Base-by-base conservation (phyloP, 1,139 yeast genomes). In the Protomyces pachydermus region DNA sequence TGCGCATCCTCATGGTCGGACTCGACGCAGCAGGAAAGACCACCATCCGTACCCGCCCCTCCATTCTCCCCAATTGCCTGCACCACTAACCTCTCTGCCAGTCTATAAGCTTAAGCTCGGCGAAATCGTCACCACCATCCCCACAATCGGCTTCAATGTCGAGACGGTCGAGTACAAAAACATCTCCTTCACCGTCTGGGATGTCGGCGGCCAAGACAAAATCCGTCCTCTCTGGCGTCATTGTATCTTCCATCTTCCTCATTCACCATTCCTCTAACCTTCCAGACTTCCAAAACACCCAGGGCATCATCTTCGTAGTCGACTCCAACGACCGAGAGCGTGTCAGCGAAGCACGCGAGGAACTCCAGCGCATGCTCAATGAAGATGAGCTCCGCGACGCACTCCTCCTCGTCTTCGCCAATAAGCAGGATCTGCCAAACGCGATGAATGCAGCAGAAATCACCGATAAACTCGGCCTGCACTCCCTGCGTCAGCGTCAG, bases 201-300 rank as follows among this genome's bases (percentile, higher is more conserved):
- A 89, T 84, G 96, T 89, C 74, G 96, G 96, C 86, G 96, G 96
- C 84, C 96, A 89, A 82, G 95, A 88, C 79, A 89, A 89, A 82
- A 88, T 89, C 76, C 87, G 96, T 81, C 95, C 96, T 67, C 82
- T 89, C 78, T 89, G 96, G 96, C 87, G 96, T 85, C 93, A 89
- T 79, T 89, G 62, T 58, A 52, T 50, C 56, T 39, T 20, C 3
- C 16, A 4, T 8, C n/a, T 32, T 23, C 3, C 5, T 9, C 4
- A 14, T 3, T 6, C 23, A 3, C 16, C 50, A n/a, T 37, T n/a
- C 23, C 12, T 1, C 35, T n/a, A 38, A 46, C 1, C 5, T 12
- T 18, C 25, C 16, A 58, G 62, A 88, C 80, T 69, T 66, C 64
- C 64, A 60, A 46, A 88, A 88, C 84, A 88, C 96, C 68, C 95